Evolutionary conservation across 371 early-diverging fungal species (phyloP).

Genomic region (Rhizopus sp.): DNA sequence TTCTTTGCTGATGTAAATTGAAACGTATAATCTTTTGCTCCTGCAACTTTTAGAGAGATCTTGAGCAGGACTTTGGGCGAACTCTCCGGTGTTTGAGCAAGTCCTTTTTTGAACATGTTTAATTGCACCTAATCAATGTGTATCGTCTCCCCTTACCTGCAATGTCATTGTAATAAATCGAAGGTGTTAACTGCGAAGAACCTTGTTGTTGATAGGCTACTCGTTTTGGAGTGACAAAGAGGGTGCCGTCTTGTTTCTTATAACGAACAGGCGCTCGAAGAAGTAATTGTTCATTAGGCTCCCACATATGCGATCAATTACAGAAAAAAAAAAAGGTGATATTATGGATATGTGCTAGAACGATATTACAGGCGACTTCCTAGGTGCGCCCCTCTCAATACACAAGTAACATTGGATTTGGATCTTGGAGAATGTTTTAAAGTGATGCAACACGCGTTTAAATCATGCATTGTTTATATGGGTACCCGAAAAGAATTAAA

Average conservation of each 20-base stretch:
- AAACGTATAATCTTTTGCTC: conserved; percentile 47
- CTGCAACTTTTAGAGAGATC: conserved; percentile 36
- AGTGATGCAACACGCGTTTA: no score
- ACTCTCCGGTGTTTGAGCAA: conserved; percentile 47
- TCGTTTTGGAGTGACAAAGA: conserved; percentile 56
- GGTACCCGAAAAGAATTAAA: no score
- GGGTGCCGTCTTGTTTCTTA: conserved; percentile 54
- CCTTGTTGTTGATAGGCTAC: conserved; percentile 61
- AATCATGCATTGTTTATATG: no score
- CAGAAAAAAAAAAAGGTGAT: conserved; percentile 2
- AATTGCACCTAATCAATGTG: neutral
- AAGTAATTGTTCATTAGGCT: conserved; percentile 58
- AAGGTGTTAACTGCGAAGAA: conserved; percentile 45
- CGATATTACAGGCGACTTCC: no score
- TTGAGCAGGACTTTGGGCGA: conserved; percentile 45
- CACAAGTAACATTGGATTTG: no score
- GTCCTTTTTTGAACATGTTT: conserved; percentile 15
- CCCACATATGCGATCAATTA: conserved; percentile 45
- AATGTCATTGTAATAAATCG: conserved; percentile 45
- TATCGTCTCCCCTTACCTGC: conserved; percentile 23
- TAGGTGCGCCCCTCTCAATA: no score
- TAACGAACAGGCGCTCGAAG: conserved; percentile 51
- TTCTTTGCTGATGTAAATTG: conserved; percentile 59
- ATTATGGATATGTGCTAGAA: neutral
- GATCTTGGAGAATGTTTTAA: no score